A percentile compares a stretch with the other conserved stretches of the same genome.
These are phyloP conservation scores for Yarrowia sp. DNA, from an alignment of 805 yeast genomes.

Conservation along the genomic window DNA sequence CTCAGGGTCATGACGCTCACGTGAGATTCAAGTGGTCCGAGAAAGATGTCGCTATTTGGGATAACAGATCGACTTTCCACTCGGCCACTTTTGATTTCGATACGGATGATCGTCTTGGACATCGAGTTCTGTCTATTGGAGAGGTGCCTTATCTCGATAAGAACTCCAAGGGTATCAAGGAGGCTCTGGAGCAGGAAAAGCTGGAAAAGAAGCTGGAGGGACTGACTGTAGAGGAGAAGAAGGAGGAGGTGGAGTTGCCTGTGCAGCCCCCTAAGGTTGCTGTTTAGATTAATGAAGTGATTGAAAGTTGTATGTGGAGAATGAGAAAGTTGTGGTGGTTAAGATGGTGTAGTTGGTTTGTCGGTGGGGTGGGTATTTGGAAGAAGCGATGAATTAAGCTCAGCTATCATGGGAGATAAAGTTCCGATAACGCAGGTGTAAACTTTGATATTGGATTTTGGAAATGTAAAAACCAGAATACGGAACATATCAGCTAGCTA, in stretches of 20 bases:
- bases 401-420: too few relatives aligned
- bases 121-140: slow-evolving; percentile 9
- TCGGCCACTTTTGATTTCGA: slow-evolving; percentile 51
- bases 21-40: slow-evolving; percentile 53
- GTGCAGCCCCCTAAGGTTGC: slow-evolving; percentile 5
- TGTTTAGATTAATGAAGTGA: background rate
- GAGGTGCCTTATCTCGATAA: slow-evolving; percentile 9
- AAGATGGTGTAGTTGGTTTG: too few relatives aligned
- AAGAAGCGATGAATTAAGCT: too few relatives aligned
- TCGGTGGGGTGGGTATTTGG: background rate
- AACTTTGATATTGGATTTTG: too few relatives aligned
- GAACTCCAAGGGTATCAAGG: background rate
- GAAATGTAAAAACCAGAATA: too few relatives aligned
- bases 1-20: slow-evolving; percentile 48
- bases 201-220: slow-evolving; percentile 28
- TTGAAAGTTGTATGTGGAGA: too few relatives aligned
- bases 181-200: slow-evolving; percentile 25
- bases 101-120: background rate
- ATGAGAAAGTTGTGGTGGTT: too few relatives aligned
- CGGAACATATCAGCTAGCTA: too few relatives aligned
- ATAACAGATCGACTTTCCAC: slow-evolving; percentile 51
- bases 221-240: background rate
- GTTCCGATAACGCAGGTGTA: too few relatives aligned
- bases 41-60: slow-evolving; percentile 54
- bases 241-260: background rate